Percentiles rank a stretch among this genome's conserved stretches.
Evolutionary conservation across 768 basidiomycete genomes (phyloP).

Genomic region (Clavulina sp.): DNA sequence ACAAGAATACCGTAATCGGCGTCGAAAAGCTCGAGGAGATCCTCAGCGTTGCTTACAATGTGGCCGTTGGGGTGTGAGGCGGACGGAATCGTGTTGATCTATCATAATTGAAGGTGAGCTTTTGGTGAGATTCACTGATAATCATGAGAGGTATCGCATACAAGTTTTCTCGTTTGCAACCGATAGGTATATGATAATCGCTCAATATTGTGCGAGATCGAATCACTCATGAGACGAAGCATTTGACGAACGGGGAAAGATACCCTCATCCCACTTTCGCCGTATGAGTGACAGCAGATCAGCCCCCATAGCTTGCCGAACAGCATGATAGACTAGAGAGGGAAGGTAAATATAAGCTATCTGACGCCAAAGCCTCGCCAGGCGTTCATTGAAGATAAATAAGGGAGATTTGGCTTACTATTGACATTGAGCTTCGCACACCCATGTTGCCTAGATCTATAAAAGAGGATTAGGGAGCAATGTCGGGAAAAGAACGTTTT

Average conservation of each 20-base stretch:
- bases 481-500: too few relatives aligned
- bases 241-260: constrained; percentile 75
- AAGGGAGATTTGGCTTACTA: constrained; percentile 29
- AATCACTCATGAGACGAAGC: constrained; percentile 59
- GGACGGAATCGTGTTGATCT: constrained; percentile 57
- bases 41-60: constrained; percentile 64
- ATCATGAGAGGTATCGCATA: constrained; percentile 21
- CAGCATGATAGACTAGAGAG: constrained; percentile 64
- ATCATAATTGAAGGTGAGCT: neutral
- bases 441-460: constrained; percentile 65
- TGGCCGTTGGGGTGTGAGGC: constrained; percentile 56
- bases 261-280: constrained; percentile 58
- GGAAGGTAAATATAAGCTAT: constrained; percentile 2
- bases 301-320: constrained; percentile 71
- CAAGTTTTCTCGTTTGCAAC: constrained; percentile 57
- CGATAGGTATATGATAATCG: constrained; percentile 59
- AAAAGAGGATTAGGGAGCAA: too few relatives aligned
- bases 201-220: constrained; percentile 65
- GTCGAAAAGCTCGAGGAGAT: constrained; percentile 59
- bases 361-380: too few relatives aligned
- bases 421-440: constrained; percentile 72
- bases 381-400: neutral
- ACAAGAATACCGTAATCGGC: constrained; percentile 61
- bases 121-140: neutral
- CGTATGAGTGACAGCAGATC: constrained; percentile 63